Percentiles rank a stretch among this genome's conserved stretches.
Evolutionary conservation across 352 stramenopile species (phyloP).

Genomic region (Globisporangium perplexum): DNA sequence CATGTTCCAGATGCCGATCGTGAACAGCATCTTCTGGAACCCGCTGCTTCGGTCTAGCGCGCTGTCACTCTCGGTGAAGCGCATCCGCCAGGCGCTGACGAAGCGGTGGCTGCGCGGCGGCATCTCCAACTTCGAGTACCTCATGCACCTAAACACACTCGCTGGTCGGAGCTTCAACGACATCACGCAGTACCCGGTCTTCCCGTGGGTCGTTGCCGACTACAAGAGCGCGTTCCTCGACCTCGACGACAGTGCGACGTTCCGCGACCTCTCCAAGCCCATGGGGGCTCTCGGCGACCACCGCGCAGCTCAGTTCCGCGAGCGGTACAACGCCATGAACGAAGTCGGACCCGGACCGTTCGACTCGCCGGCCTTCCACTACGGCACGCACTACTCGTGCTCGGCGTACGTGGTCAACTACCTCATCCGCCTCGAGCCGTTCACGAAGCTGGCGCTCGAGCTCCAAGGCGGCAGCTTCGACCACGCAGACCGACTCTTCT

Average conservation of each 20-base stretch:
- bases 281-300: slow-evolving; percentile 90
- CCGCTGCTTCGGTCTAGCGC: slow-evolving; percentile 57
- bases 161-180: slow-evolving; percentile 96
- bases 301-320: slow-evolving; percentile 79
- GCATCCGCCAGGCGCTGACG: slow-evolving; percentile 58
- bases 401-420: slow-evolving; percentile 97
- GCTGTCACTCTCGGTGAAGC: slow-evolving; percentile 54
- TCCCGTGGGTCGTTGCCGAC: slow-evolving; percentile 94
- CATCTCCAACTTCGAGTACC: slow-evolving; percentile 94
- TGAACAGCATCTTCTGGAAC: slow-evolving; percentile 81
- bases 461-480: slow-evolving; percentile 86
- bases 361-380: slow-evolving; percentile 92
- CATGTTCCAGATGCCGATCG: slow-evolving; percentile 73
- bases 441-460: slow-evolving; percentile 59
- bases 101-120: slow-evolving; percentile 64
- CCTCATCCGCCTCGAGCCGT: slow-evolving; percentile 92
- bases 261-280: slow-evolving; percentile 91
- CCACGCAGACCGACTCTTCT: slow-evolving; percentile 95
- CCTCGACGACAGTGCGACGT: slow-evolving; percentile 70
- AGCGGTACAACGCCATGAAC: slow-evolving; percentile 71
- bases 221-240: slow-evolving; percentile 87
- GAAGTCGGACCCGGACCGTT: slow-evolving; percentile 35
- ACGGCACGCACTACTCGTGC: slow-evolving; percentile 96
- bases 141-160: slow-evolving; percentile 95
- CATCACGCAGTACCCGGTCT: slow-evolving; percentile 97